phyloP scores from a whole-genome alignment of 306 rosid genomes.

The barrel medic (Medicago truncatula) region DNA sequence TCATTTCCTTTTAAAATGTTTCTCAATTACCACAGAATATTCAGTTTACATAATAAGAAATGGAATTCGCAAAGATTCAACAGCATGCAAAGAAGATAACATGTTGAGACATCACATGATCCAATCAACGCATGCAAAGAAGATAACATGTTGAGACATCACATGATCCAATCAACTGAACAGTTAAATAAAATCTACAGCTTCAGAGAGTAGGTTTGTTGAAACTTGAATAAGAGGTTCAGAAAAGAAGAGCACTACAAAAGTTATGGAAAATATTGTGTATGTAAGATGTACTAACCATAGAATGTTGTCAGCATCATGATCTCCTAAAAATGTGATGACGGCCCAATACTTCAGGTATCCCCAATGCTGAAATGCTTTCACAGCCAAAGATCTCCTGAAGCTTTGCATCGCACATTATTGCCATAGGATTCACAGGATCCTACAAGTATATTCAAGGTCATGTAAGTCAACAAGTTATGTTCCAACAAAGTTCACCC shows the following conservation, averaged over 20 bases:
- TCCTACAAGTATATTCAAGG: conserved; percentile 57
- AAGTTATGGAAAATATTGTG: conserved; percentile 1
- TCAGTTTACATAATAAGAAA: not conserved
- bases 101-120: conserved; percentile 16
- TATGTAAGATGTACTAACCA: conserved; percentile 52
- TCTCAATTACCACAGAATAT: not conserved
- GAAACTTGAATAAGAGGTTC: conserved; percentile 5
- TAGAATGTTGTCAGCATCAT: conserved; percentile 54
- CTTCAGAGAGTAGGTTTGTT: not conserved
- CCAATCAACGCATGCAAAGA: not conserved
- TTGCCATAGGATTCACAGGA: conserved; percentile 76
- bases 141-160: conserved; percentile 16
- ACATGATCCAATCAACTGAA: not conserved
- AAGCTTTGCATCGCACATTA: conserved; percentile 75
- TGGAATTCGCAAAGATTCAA: not conserved
- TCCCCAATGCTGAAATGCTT: conserved; percentile 78
- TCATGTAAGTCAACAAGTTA: conserved; percentile 30
- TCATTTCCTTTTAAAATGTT: conserved; percentile 15
- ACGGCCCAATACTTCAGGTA: conserved; percentile 73
- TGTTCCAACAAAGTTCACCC: conserved; percentile 22
- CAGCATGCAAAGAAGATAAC: conserved; percentile 2
- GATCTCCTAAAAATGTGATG: conserved; percentile 77
- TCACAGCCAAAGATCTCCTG: conserved; percentile 82
- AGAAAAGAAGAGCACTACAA: conserved; percentile 1
- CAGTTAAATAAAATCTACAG: conserved; percentile 20